Percentiles rank a stretch among this genome's conserved stretches.
phyloP scores from a whole-genome alignment of 352 stramenopile species.

The Globisporangium emineosum region DNA sequence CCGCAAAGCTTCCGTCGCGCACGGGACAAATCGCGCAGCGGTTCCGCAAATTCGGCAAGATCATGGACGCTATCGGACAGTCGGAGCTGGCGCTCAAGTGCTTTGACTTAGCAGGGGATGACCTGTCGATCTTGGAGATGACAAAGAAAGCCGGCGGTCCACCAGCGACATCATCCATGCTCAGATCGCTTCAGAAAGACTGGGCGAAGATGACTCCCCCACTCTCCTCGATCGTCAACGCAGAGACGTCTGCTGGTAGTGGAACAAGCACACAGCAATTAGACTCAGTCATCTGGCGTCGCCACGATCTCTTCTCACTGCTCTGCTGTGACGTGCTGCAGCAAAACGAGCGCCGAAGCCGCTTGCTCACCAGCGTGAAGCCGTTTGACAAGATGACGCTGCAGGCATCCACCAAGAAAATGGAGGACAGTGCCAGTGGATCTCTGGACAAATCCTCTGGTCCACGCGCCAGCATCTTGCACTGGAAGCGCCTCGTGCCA shows the following conservation, averaged over 20 bases:
- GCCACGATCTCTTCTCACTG: conserved; percentile 56
- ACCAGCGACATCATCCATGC: conserved; percentile 19
- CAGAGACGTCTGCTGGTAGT: conserved; percentile 12
- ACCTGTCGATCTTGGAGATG: conserved; percentile 57
- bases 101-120: conserved; percentile 68
- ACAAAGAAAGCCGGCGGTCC: conserved; percentile 23
- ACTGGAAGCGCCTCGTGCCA: conserved; percentile 66
- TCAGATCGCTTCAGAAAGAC: conserved; percentile 46
- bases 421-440: not conserved
- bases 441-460: not conserved
- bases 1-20: conserved; percentile 62
- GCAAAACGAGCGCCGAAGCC: conserved; percentile 64
- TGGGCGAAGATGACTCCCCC: conserved; percentile 54
- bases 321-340: conserved; percentile 60
- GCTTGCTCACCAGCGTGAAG: conserved; percentile 47
- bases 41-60: conserved; percentile 38
- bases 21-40: conserved; percentile 33
- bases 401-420: conserved; percentile 1
- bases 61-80: conserved; percentile 57
- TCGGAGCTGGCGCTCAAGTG: conserved; percentile 52
- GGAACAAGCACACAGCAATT: conserved; percentile 10
- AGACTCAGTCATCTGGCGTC: conserved; percentile 19
- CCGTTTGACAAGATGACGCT: conserved; percentile 49
- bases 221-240: conserved; percentile 39
- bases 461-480: conserved; percentile 35